Evolutionary conservation across 2,329 filamentous ascomycete species (phyloP).

Genomic region (Diaporthe sp.): DNA sequence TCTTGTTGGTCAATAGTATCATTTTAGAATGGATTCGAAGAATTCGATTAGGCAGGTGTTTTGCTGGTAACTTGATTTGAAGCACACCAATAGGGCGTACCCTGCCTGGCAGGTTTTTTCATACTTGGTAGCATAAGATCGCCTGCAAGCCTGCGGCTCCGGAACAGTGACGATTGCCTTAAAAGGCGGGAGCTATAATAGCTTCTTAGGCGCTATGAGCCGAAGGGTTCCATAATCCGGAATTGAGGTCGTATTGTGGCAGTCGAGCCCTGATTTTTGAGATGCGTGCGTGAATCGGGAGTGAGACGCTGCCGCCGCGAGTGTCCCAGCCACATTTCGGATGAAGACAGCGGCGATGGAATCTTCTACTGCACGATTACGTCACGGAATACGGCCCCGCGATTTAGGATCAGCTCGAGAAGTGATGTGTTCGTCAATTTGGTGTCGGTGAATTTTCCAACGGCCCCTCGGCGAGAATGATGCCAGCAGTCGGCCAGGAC

Average conservation of each 20-base stretch:
- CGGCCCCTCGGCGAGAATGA: neutral
- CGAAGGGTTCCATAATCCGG: conserved; percentile 25
- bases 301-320: conserved; percentile 12
- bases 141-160: neutral
- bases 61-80: neutral
- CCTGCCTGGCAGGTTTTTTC: neutral
- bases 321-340: conserved; percentile 16
- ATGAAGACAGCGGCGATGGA: neutral
- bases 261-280: conserved; percentile 10
- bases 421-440: neutral
- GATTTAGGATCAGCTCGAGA: conserved; percentile 15
- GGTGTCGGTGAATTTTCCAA: neutral
- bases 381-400: conserved; percentile 16
- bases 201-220: conserved; percentile 20
- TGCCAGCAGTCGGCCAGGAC: neutral
- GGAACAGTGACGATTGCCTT: conserved; percentile 13
- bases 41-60: neutral
- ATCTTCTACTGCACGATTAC: conserved; percentile 11
- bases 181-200: conserved; percentile 20
- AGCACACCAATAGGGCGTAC: neutral
- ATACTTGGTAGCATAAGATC: too few species aligned
- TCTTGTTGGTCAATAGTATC: neutral
- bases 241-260: conserved; percentile 23
- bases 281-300: neutral
- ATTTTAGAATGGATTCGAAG: neutral